Conservation (phyloP, 2,329 filamentous ascomycete species). For the Endothia cerciana region DNA sequence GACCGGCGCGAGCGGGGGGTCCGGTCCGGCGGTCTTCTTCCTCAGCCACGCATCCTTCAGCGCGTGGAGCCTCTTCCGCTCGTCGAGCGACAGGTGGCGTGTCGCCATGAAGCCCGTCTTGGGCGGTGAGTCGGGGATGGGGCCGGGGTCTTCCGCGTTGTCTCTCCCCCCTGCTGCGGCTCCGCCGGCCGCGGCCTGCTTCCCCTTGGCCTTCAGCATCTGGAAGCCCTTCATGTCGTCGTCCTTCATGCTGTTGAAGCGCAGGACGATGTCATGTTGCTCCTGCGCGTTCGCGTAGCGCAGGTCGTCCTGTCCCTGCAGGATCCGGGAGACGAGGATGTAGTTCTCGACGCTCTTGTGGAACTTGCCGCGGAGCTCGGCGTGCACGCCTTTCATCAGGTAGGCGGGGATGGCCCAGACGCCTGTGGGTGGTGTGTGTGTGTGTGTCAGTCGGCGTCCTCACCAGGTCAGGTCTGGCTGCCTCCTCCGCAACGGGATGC, state of each 20-base stretch:
- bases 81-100: slow-evolving; percentile 52
- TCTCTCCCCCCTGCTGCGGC: slow-evolving; percentile 24
- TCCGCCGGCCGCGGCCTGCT: slow-evolving; percentile 40
- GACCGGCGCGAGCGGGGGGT: no score
- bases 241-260: slow-evolving; percentile 65
- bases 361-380: slow-evolving; percentile 73
- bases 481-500: no score
- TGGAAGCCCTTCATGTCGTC: slow-evolving; percentile 67
- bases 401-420: slow-evolving; percentile 78
- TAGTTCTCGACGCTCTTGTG: slow-evolving; percentile 76
- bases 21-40: slow-evolving; percentile 35
- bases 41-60: slow-evolving; percentile 50
- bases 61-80: slow-evolving; percentile 54
- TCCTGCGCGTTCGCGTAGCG: slow-evolving; percentile 59
- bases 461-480: not conserved
- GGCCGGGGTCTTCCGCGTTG: slow-evolving; percentile 5
- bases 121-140: slow-evolving; percentile 32
- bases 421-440: slow-evolving; percentile 41
- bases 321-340: slow-evolving; percentile 75
- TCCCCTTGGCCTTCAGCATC: slow-evolving; percentile 52
- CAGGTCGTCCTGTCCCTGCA: slow-evolving; percentile 74
- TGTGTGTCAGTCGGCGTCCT: not conserved
- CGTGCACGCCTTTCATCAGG: slow-evolving; percentile 80
- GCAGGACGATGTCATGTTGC: slow-evolving; percentile 63
- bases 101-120: slow-evolving; percentile 54